Base-by-base conservation (phyloP, 2,329 filamentous ascomycete genomes). In the Nigrospora osmanthi region DNA sequence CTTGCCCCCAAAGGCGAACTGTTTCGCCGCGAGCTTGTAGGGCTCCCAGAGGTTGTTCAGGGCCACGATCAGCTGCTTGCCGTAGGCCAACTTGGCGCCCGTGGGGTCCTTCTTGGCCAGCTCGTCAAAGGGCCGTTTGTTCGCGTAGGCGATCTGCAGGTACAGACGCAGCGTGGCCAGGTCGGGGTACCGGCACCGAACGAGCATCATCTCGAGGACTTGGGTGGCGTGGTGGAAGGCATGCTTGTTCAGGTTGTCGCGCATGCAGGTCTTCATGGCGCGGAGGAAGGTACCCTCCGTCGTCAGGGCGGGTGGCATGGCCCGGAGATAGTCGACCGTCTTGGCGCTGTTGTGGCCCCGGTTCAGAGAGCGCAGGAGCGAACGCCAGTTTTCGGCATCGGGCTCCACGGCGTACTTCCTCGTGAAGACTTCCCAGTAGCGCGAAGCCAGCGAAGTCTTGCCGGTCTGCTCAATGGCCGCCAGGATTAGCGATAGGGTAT, bases 341-440 rank as follows among this genome's bases (percentile, higher is more conserved):
- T 79, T 72, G 35, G 67, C 69, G 53, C 86, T 90, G 37, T 83
- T 76, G 47, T 84, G 83, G 36, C 78, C 80, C 32, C 75, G 62
- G 42, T 81, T 78, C 33, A 93, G 73, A 36, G 87, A 63, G 43
- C 79, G 76, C 14, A 96, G 71, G 55, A 88, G 82, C 51, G 73
- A 70, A 51, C 81, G 71, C 66, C 83, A 85, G 58, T 88, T 89
- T 50, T 82, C 74, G 10, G 69, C 56, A 59, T 96, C 90, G 1
- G 91, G 89, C 2, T 69, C 59, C 47, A 96, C 66, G n/a, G 66
- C 65, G 59, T 80, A 74, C 12, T 72, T 64, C 2, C 70, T 61
- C 7, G 83, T 86, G 46, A 96, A 68, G 6, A 83, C 59, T 15
- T 83, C 70, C 90, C 90, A 97, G 64, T 96, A 97, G 31, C 73